Base-by-base conservation (phyloP, 2,329 filamentous ascomycete species). In the Microsporum ferrugineum region DNA sequence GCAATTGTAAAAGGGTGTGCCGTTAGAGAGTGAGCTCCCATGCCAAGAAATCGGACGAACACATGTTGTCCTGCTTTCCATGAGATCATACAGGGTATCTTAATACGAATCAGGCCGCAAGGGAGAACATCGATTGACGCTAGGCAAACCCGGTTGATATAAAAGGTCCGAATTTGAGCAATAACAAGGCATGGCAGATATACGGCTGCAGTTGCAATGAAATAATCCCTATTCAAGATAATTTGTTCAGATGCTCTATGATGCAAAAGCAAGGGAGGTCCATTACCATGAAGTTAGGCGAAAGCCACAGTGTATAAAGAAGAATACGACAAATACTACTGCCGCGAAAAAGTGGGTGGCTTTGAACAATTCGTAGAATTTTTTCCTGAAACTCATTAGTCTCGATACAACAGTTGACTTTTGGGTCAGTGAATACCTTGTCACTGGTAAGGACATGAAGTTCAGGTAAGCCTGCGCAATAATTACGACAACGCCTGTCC, bases 361-460 rank as follows among this genome's bases (percentile, higher is more conserved):
- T 65, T 85, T 85, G 78, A 85, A 85, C 66, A 83, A 81, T 64
- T 86, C 83, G 67, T 85, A 85, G 64, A 73, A 79, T 0, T 78
- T 74, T 59, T 80, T 79, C 3, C 82, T 82, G 31, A 8, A 17
- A 2, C 8, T 65, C 59, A 17, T 34, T 56, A 56, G 34, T 17
- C 23, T 56, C 31, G 8, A 34, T 7, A 12, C 23, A 34, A 3
- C 34, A 8, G 2, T 23, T 56, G 29, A 5, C 8, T 27, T n/a
- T 0, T 7, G 51, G 29, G 23, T 67, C 41, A 27, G 59, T 31
- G 27, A 12, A 57, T 64, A 69, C 68, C 68, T 63, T 57, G 70
- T 67, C 63, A 64, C 66, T 7, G 67, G 65, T 6, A 69, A 58
- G 1, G 69, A 70, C 64, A 68, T 67, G 62, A 83, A 77, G 2